Conservation (phyloP, 2,329 filamentous ascomycete genomes). For the Aspergillus sp. region DNA sequence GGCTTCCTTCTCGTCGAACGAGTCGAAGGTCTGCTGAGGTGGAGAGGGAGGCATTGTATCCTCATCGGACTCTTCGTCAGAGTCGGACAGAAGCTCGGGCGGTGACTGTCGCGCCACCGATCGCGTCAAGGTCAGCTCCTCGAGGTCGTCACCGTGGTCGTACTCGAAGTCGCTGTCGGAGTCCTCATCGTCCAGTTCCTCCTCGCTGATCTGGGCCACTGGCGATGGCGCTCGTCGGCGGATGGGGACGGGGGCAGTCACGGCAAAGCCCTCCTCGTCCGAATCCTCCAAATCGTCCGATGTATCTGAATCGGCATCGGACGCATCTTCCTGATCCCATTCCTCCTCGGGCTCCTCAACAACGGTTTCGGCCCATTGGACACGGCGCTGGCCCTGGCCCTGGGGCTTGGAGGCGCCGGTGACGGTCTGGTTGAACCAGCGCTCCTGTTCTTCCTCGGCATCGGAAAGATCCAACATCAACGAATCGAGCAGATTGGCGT, state of each 20-base stretch:
- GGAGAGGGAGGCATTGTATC: conserved; percentile 64
- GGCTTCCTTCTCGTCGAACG: conserved; percentile 52
- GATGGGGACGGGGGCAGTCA: conserved; percentile 28
- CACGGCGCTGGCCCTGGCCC: conserved; percentile 56
- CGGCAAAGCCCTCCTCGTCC: conserved; percentile 22
- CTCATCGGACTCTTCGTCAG: conserved; percentile 58
- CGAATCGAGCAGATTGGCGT: conserved; percentile 94
- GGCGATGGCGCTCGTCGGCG: conserved; percentile 24
- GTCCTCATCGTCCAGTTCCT: conserved; percentile 22
- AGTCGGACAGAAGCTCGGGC: conserved; percentile 62
- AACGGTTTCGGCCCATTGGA: conserved; percentile 79
- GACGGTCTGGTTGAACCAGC: conserved; percentile 95
- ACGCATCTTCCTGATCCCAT: conserved; percentile 56
- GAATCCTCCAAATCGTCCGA: conserved; percentile 49
- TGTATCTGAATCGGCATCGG: conserved; percentile 45
- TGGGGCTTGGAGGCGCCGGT: conserved; percentile 54
- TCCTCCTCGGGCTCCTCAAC: conserved; percentile 65
- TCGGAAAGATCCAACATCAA: conserved; percentile 88
- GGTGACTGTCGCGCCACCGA: conserved; percentile 58
- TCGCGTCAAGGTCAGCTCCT: conserved; percentile 58
- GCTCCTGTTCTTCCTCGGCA: conserved; percentile 90
- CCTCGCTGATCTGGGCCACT: conserved; percentile 20
- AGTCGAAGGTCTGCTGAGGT: conserved; percentile 45
- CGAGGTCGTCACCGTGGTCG: conserved; percentile 51
- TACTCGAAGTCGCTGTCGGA: conserved; percentile 48